phyloP scores from a whole-genome alignment of 345 rosid genomes.

The Citrus maxima region DNA sequence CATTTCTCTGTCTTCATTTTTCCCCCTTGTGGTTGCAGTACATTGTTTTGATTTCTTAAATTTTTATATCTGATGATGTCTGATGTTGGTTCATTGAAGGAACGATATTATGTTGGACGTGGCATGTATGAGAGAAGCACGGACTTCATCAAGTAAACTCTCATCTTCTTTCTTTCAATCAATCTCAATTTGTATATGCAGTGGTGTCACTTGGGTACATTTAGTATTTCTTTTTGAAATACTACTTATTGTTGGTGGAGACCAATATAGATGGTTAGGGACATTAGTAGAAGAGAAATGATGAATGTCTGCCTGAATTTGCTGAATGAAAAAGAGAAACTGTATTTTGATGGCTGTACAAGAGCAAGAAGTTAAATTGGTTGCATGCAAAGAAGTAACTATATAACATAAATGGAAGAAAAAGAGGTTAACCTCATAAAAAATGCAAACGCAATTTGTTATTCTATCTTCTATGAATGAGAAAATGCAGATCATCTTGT shows the following conservation, averaged over 20 bases:
- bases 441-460: background rate
- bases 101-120: slow-evolving; percentile 88
- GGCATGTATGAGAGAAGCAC: slow-evolving; percentile 92
- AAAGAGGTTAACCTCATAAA: background rate
- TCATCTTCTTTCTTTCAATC: slow-evolving; percentile 9
- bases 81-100: slow-evolving; percentile 43
- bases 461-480: background rate
- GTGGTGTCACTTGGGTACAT: background rate
- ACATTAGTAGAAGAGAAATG: background rate
- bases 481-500: background rate
- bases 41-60: background rate
- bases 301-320: background rate
- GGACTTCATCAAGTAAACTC: slow-evolving; percentile 78
- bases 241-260: background rate
- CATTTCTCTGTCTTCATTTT: background rate
- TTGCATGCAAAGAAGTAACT: background rate
- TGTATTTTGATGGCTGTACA: slow-evolving; percentile 2
- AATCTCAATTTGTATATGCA: background rate
- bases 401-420: background rate
- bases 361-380: background rate
- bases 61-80: slow-evolving; percentile 7
- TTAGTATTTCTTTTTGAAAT: background rate
- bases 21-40: background rate
- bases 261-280: background rate
- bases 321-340: background rate